Evolutionary conservation across 257 asterid species (phyloP).

Genomic region (Leonotis leonurus): DNA sequence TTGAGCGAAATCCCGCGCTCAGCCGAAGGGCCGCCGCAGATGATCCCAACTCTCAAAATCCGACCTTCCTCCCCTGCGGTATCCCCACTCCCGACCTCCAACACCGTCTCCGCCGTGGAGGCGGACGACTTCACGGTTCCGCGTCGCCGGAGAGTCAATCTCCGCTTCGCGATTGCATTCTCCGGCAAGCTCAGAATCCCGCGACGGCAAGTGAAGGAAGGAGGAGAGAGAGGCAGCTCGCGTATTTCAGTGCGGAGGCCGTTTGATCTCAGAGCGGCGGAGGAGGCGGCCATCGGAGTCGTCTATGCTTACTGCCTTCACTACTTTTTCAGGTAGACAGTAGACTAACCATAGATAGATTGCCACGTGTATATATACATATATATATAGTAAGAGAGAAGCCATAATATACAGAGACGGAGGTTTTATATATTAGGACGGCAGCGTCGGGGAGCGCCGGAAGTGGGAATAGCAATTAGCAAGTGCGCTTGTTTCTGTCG

Average conservation of each 20-base stretch:
- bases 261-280: constrained; percentile 16
- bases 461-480: background rate
- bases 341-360: constrained; percentile 1
- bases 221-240: constrained; percentile 2
- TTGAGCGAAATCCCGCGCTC: constrained; percentile 86
- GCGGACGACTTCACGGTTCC: constrained; percentile 30
- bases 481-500: background rate
- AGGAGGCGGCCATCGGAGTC: constrained; percentile 35
- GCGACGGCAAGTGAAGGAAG: background rate
- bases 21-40: constrained; percentile 88
- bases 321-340: constrained; percentile 14
- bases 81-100: constrained; percentile 19
- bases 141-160: constrained; percentile 11
- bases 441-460: constrained; percentile 27
- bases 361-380: background rate
- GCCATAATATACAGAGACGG: background rate
- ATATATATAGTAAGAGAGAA: background rate
- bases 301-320: background rate
- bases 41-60: constrained; percentile 57
- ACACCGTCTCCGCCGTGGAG: constrained; percentile 18
- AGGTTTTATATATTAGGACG: constrained; percentile 20
- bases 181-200: constrained; percentile 11
- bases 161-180: background rate
- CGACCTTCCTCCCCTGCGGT: constrained; percentile 24
- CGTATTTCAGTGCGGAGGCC: background rate